Evolutionary conservation across 1,139 yeast species (phyloP).

Genomic region (Taphrina confusa): DNA sequence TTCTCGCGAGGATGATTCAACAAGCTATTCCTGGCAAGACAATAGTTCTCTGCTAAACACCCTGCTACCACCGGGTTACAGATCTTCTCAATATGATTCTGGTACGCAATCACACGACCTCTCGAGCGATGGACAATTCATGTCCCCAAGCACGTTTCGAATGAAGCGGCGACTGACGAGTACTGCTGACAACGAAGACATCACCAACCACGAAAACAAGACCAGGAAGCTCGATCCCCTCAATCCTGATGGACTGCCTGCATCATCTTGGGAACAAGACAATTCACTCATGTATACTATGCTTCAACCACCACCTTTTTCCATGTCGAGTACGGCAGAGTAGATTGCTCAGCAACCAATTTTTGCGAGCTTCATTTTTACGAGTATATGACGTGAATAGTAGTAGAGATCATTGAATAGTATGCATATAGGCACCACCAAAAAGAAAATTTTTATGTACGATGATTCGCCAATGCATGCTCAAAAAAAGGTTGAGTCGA

Average conservation of each 20-base stretch:
- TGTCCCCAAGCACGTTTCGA: background rate
- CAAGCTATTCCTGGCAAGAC: background rate
- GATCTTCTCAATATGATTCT: background rate
- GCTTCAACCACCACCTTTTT: background rate
- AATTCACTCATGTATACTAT: conserved; percentile 7
- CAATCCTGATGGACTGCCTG: background rate
- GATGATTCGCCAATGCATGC: background rate
- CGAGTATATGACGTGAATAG: background rate
- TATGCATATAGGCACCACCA: background rate
- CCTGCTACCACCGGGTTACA: conserved; percentile 4
- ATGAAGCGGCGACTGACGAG: background rate
- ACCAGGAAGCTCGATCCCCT: background rate
- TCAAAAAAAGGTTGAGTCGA: no score
- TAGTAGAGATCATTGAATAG: no score
- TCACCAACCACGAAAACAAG: background rate
- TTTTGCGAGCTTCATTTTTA: background rate
- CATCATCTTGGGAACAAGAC: conserved; percentile 9
- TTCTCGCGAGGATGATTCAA: no score
- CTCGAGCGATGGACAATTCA: background rate
- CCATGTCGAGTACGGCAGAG: conserved; percentile 1
- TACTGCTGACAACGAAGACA: background rate
- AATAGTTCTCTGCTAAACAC: conserved; percentile 12
- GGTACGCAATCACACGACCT: background rate
- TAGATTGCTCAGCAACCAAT: background rate
- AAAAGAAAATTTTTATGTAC: background rate